These are phyloP conservation scores for Inonotus obliquus DNA, from an alignment of 1,284 basidiomycete species.

Conservation along the genomic window DNA sequence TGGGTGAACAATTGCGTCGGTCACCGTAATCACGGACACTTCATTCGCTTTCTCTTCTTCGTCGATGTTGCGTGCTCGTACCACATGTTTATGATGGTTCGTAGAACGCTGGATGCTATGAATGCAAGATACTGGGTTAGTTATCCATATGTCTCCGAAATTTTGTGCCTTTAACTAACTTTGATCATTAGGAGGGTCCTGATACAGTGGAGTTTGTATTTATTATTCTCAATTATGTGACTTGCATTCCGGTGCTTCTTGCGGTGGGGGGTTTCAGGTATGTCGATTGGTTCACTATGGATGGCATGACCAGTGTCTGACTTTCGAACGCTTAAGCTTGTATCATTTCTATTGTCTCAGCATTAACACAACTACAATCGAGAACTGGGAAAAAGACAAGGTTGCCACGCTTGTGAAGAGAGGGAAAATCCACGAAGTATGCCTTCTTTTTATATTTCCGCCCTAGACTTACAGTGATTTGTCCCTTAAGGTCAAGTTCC, in stretches of 20 bases:
- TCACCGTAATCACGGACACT: constrained; percentile 85
- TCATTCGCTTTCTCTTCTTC: constrained; percentile 88
- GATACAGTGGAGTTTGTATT: constrained; percentile 71
- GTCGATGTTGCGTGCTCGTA: constrained; percentile 87
- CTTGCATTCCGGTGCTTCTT: constrained; percentile 82
- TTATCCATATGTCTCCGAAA: constrained; percentile 12
- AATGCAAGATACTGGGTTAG: constrained; percentile 49
- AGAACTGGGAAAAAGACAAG: constrained; percentile 97
- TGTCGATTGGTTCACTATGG: constrained; percentile 16
- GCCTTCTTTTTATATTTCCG: constrained; percentile 20
- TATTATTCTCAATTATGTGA: constrained; percentile 82
- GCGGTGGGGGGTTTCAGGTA: constrained; percentile 85
- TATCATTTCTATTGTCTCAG: constrained; percentile 86
- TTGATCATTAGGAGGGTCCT: constrained; percentile 57
- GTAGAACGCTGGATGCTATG: constrained; percentile 52
- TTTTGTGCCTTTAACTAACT: constrained; percentile 8
- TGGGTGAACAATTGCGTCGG: constrained; percentile 92
- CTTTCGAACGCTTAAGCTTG: constrained; percentile 41
- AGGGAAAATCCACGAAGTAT: constrained; percentile 81
- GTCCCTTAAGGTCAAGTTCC: constrained; percentile 72
- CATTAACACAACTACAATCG: constrained; percentile 91
- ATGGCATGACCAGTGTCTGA: not conserved
- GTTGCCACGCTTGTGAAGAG: constrained; percentile 79
- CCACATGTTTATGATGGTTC: constrained; percentile 75
- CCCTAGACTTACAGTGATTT: not conserved